Evolutionary conservation across 345 rosid species (phyloP), one percentile per base, ranked within the genome.

Genomic region (Bruguiera sexangula): DNA sequence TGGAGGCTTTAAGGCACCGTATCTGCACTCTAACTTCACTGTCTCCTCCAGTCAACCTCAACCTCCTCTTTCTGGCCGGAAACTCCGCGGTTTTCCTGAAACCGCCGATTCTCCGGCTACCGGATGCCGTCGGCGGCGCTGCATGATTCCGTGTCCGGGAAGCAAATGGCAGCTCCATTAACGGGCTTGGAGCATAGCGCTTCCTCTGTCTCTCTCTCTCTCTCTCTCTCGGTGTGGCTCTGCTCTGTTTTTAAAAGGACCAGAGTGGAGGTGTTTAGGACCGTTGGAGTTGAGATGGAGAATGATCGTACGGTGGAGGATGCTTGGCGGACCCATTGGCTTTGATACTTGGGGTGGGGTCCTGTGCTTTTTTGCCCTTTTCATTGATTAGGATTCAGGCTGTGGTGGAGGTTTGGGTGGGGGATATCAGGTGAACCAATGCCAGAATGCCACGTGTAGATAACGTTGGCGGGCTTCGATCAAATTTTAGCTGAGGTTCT

Each of bases 121-220:
- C 68, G 53, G 83, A 85, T 56, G 78, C 63, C 62, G 81, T 46
- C 32, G 78, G 53, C 0, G 71, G 5, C 4, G 70, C 11, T 13
- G 73, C 20, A 29, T 43, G 71, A 21, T 29, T 69, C 43, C 69
- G 65, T 21, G 76, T 77, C 34, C 71, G 52, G 5, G 84, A 84
- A 27, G 78, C 75, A 43, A 89, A 59, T 6, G 84, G 82, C 72
- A 82, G 70, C 80, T 83, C 88, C 92, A 87, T 81, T 52, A 39
- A 62, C 69, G 54, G 73, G 55, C 60, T 24, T 26, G 55, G 61
- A 51, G 61, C 71, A 70, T 61, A 24, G 26, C 66, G 55, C 27
- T 48, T 6, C 6, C 52, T 7, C 21, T 37, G 21, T 36, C 54
- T 21, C 19, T 22, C 50, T 32, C 15, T 19, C 51, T 7, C 27